Percentiles rank a stretch among this genome's conserved stretches.
These are phyloP conservation scores for Gracilaria vermiculophylla DNA, from an alignment of 23 red algal genomes.

Conservation along the genomic window DNA sequence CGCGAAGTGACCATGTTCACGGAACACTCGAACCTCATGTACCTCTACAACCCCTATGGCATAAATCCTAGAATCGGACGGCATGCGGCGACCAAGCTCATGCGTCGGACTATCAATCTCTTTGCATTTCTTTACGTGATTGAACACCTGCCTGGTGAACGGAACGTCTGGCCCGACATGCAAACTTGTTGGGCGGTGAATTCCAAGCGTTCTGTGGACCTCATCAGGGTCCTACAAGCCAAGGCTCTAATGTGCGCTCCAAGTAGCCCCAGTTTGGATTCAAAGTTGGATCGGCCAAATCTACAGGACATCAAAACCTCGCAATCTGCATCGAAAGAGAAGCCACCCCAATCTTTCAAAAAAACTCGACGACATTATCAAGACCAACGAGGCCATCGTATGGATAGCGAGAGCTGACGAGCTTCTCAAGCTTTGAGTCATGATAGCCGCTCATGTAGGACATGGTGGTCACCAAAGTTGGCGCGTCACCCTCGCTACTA, in stretches of 20 bases:
- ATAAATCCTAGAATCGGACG: not conserved
- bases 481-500: not conserved
- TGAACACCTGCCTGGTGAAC: not conserved
- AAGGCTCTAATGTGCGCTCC: not conserved
- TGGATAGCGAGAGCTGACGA: not conserved
- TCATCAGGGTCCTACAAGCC: not conserved
- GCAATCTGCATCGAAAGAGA: not conserved
- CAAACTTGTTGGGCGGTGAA: slow-evolving; percentile 3
- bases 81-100: slow-evolving; percentile 22
- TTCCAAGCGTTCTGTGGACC: not conserved
- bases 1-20: not conserved
- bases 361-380: not conserved
- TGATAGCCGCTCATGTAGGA: not conserved
- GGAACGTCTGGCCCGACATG: slow-evolving; percentile 26
- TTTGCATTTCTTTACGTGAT: not conserved
- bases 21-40: slow-evolving; percentile 29
- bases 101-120: slow-evolving; percentile 10
- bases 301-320: not conserved
- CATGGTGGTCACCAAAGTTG: not conserved
- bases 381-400: not conserved
- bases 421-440: not conserved
- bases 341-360: not conserved
- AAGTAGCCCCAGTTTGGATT: not conserved
- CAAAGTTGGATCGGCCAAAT: not conserved
- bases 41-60: slow-evolving; percentile 16